Evolutionary conservation across 2,329 filamentous ascomycete species (phyloP).

Genomic region (Sporothrix curviconia): DNA sequence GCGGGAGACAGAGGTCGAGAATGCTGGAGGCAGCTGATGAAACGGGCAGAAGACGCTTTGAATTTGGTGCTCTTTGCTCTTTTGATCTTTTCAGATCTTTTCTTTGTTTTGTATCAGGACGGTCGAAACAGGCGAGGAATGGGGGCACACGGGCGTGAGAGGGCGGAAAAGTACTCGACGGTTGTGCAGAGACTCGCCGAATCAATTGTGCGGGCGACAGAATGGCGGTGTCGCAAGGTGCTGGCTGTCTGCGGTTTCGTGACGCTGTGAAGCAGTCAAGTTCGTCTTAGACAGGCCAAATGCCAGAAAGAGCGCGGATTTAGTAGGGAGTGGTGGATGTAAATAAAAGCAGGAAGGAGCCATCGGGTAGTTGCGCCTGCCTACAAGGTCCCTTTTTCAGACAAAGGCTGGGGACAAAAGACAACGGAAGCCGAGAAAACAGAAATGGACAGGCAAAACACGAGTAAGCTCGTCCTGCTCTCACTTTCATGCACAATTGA

Average conservation of each 20-base stretch:
- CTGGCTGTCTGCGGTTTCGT: background rate
- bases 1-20: background rate
- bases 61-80: background rate
- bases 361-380: no score
- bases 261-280: background rate
- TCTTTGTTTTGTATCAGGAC: background rate
- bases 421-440: background rate
- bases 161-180: background rate
- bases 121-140: background rate
- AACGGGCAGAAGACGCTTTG: background rate
- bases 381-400: background rate
- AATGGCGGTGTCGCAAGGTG: background rate
- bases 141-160: background rate
- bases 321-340: background rate
- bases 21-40: background rate
- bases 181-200: background rate
- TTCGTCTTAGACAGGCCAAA: background rate
- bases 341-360: conserved; percentile 7
- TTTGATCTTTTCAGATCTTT: background rate
- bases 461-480: background rate
- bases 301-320: background rate
- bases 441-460: conserved; percentile 1
- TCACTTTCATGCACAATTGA: conserved; percentile 12
- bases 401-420: background rate
- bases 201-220: background rate